Percentiles rank a stretch among this genome's conserved stretches.
These are phyloP conservation scores for Pythium chondricola DNA, from an alignment of 352 stramenopile genomes.

Conservation along the genomic window DNA sequence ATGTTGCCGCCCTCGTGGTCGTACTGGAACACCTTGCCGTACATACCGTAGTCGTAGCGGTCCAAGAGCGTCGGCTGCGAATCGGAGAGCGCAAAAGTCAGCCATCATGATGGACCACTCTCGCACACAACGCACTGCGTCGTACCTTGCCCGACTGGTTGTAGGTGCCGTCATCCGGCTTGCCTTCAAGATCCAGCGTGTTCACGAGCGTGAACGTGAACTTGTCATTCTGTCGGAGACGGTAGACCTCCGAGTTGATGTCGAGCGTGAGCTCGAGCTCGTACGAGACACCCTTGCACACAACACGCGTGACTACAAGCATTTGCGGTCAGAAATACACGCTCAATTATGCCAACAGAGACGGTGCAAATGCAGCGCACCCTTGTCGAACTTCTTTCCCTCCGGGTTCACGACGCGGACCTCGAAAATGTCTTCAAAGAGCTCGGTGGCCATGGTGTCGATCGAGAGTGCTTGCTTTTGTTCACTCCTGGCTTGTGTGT, in stretches of 20 bases:
- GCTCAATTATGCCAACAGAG: not conserved
- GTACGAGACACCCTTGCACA: constrained; percentile 96
- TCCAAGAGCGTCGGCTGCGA: constrained; percentile 88
- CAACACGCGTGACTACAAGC: constrained; percentile 89
- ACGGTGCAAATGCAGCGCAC: constrained; percentile 22
- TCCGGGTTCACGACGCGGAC: constrained; percentile 96
- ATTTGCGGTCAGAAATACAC: not conserved
- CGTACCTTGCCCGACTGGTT: constrained; percentile 87
- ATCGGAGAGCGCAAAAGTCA: not conserved
- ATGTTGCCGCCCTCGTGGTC: constrained; percentile 92
- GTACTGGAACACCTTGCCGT: constrained; percentile 97
- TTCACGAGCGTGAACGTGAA: constrained; percentile 95
- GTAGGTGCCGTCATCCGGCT: constrained; percentile 93
- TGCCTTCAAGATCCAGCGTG: constrained; percentile 95
- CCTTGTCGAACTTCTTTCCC: constrained; percentile 97
- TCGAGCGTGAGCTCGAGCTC: constrained; percentile 97
- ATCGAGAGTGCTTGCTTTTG: not conserved
- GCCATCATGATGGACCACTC: constrained; percentile 4
- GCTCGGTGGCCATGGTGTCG: constrained; percentile 70
- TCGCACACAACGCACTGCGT: not conserved
- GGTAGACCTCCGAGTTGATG: constrained; percentile 98
- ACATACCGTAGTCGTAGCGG: constrained; percentile 99
- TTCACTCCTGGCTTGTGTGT: not conserved
- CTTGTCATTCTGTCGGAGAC: constrained; percentile 93
- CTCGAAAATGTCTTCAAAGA: constrained; percentile 99